Evolutionary conservation across 352 stramenopile genomes (phyloP).

Genomic region (Thraustotheca clavata): DNA sequence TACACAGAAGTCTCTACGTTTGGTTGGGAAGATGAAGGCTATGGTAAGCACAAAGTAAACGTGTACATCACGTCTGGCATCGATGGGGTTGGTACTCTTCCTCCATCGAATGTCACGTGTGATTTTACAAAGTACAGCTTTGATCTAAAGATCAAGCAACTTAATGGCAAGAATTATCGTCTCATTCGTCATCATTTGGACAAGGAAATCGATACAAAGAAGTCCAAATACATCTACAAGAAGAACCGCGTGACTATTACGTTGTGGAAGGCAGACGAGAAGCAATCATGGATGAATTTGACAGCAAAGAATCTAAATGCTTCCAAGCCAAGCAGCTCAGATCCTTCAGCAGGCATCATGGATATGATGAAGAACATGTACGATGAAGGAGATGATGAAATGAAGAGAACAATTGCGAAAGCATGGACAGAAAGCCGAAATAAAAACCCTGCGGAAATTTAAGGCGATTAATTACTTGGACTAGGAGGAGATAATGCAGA

Average conservation of each 20-base stretch:
- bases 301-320: slow-evolving; percentile 74
- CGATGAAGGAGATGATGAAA: slow-evolving; percentile 78
- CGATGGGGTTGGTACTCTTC: slow-evolving; percentile 62
- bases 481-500: not conserved
- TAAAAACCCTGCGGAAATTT: slow-evolving; percentile 35
- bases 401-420: slow-evolving; percentile 86
- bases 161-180: slow-evolving; percentile 68
- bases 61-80: slow-evolving; percentile 79
- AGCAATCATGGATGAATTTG: slow-evolving; percentile 72
- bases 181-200: slow-evolving; percentile 70
- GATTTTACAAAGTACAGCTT: slow-evolving; percentile 74
- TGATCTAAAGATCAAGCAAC: slow-evolving; percentile 73
- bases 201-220: slow-evolving; percentile 68
- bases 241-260: slow-evolving; percentile 80
- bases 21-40: slow-evolving; percentile 83
- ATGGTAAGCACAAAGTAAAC: slow-evolving; percentile 73
- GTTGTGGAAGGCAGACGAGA: slow-evolving; percentile 66
- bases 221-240: slow-evolving; percentile 73
- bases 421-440: slow-evolving; percentile 77
- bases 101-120: slow-evolving; percentile 62
- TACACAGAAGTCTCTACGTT: slow-evolving; percentile 84
- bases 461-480: not conserved
- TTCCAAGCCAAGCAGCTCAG: slow-evolving; percentile 37
- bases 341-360: slow-evolving; percentile 79
- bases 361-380: slow-evolving; percentile 92